Evolutionary conservation across 176 grass and related monocot species (phyloP), one percentile per base, ranked within the genome.

Genomic region (Calamus simplicifolius): DNA sequence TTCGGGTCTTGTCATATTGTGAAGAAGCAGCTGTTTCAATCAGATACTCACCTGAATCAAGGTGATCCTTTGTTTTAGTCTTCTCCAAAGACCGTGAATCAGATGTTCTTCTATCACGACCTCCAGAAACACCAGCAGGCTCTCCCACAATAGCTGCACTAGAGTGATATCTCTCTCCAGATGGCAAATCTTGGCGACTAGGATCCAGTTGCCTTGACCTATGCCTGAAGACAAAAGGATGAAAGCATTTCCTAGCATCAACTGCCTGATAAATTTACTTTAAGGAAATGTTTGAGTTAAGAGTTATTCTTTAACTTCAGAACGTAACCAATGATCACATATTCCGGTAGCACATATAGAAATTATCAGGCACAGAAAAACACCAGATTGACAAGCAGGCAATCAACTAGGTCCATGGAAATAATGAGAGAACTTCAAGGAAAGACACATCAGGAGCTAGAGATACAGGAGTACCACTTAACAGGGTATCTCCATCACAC

Each of bases 1-100:
- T 83, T 14, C 18, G 61, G 31, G 18, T 64, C 66, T 53, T 83
- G 27, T 60, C 52, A 69, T 69, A 71, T 67, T 78, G 73, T 14
- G 49, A 73, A 75, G 63, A 31, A 30, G 59, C 29, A 65, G 75
- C 66, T 48, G 62, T 51, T 78, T 55, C 80, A 4, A 25, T 58
- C 14, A 38, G 55, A 38, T 35, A 5, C 16, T 67, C 64, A 67
- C 51, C 26, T 15, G 64, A 55, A 35, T 31, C 8, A 1, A 17
- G 48, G 18, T 38, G 50, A 62, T 49, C 35, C 59, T 53, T 61
- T 25, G 13, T 49, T 58, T 57, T 64, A 50, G 25, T 52, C 10
- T 69, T 76, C 50, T 56, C 61, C 19, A 59, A 21, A 63, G 59
- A 77, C 31, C 27, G 58, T 27, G 43, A 26, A 15, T 57, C 64